These are phyloP conservation scores for Gossypium davidsonii DNA, from an alignment of 441 rosid species.

Conservation along the genomic window DNA sequence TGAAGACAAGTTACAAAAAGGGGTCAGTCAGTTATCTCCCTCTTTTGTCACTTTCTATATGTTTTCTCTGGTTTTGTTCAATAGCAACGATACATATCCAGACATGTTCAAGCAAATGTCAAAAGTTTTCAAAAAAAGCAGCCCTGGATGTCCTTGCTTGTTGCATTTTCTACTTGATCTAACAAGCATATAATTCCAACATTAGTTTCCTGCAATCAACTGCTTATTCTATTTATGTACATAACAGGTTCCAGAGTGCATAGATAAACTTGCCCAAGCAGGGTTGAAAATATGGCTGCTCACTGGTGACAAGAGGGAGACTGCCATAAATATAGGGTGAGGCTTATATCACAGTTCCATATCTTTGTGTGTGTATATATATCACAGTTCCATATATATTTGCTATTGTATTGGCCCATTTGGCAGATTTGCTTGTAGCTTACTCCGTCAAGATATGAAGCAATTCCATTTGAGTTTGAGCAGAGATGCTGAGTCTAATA, in stretches of 20 bases:
- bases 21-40: conserved; percentile 36
- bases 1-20: conserved; percentile 77
- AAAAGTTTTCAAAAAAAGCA: background rate
- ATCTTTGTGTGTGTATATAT: background rate
- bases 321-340: conserved; percentile 78
- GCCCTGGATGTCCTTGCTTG: background rate
- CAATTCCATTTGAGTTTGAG: conserved; percentile 42
- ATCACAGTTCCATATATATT: background rate
- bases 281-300: conserved; percentile 77
- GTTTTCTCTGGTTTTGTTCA: background rate
- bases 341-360: conserved; percentile 6
- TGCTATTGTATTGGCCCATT: background rate
- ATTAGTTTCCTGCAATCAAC: background rate
- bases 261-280: conserved; percentile 79
- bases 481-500: conserved; percentile 30
- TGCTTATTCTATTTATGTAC: background rate
- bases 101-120: background rate
- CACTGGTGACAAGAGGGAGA: conserved; percentile 83
- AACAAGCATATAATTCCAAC: background rate
- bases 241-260: conserved; percentile 69
- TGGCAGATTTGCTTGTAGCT: conserved; percentile 70
- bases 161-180: background rate
- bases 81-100: background rate
- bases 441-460: conserved; percentile 62
- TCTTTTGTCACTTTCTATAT: background rate